Evolutionary conservation across 257 asterid species (phyloP).

Genomic region (Orobanche coerulescens): DNA sequence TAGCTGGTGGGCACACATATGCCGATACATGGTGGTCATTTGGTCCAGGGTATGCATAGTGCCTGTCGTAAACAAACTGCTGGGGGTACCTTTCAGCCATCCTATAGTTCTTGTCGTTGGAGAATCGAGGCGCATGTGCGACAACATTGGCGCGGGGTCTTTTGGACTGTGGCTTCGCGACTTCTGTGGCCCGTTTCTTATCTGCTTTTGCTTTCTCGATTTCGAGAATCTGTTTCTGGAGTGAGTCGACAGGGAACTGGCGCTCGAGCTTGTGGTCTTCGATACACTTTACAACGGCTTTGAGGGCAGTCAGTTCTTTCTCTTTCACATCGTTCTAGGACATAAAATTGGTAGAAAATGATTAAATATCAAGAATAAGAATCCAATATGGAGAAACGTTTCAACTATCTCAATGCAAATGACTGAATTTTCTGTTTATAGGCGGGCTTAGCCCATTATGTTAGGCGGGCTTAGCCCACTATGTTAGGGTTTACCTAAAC

Average conservation of each 20-base stretch:
- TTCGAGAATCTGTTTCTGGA: constrained; percentile 65
- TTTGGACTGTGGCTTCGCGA: constrained; percentile 83
- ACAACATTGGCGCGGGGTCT: constrained; percentile 75
- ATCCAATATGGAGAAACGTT: not conserved
- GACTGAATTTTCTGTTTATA: too few relatives aligned
- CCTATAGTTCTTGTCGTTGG: constrained; percentile 58
- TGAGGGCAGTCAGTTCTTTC: constrained; percentile 79
- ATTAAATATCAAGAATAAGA: not conserved
- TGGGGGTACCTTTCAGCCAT: constrained; percentile 73
- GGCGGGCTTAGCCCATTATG: too few relatives aligned
- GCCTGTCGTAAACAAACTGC: constrained; percentile 55
- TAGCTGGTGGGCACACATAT: constrained; percentile 39
- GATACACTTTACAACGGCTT: constrained; percentile 79
- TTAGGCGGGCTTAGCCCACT: too few relatives aligned
- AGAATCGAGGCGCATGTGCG: constrained; percentile 52
- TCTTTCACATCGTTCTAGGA: constrained; percentile 72
- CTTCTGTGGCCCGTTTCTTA: constrained; percentile 87
- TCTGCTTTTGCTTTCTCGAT: constrained; percentile 92
- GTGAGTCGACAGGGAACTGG: constrained; percentile 67
- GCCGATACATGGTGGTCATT: constrained; percentile 53
- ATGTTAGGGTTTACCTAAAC: too few relatives aligned
- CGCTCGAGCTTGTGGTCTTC: constrained; percentile 87
- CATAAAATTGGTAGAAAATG: not conserved
- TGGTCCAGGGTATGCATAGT: constrained; percentile 58
- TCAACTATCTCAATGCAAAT: not conserved